These are phyloP conservation scores for Blastosporella zonata DNA, from an alignment of 1,284 basidiomycete genomes.

Conservation along the genomic window DNA sequence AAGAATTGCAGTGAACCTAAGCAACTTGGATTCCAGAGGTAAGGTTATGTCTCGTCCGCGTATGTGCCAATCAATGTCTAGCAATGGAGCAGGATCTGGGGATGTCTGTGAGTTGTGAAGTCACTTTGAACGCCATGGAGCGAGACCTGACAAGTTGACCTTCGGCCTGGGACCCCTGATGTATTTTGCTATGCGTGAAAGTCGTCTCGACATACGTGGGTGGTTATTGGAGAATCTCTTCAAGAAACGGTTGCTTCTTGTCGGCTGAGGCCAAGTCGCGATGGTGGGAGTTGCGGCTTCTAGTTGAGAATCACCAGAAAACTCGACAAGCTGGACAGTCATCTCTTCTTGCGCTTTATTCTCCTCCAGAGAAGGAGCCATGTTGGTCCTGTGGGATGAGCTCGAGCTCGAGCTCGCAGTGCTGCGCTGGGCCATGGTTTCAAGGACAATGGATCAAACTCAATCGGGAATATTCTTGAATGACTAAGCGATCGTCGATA, in stretches of 20 bases:
- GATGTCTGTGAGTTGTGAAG: slow-evolving; percentile 10
- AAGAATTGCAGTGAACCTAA: slow-evolving; percentile 48
- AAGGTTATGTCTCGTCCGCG: slow-evolving; percentile 37
- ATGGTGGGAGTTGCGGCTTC: slow-evolving; percentile 10
- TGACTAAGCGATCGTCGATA: slow-evolving; percentile 9
- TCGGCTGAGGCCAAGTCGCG: slow-evolving; percentile 5
- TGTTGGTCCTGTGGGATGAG: slow-evolving; percentile 9
- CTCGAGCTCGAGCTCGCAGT: slow-evolving; percentile 13
- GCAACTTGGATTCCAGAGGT: slow-evolving; percentile 52
- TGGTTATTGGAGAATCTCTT: slow-evolving; percentile 16
- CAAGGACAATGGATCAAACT: not conserved
- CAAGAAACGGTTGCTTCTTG: slow-evolving; percentile 19
- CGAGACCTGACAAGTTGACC: slow-evolving; percentile 53
- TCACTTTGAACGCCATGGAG: not conserved
- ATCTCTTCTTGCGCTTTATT: slow-evolving; percentile 7
- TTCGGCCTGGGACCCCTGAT: slow-evolving; percentile 61
- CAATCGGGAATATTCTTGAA: not conserved
- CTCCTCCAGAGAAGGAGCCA: not conserved
- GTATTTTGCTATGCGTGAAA: slow-evolving; percentile 35
- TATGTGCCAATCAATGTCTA: slow-evolving; percentile 45
- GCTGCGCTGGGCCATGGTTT: slow-evolving; percentile 14
- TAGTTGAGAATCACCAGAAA: slow-evolving; percentile 17
- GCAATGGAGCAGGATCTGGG: slow-evolving; percentile 53
- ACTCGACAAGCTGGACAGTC: slow-evolving; percentile 22
- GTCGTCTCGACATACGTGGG: slow-evolving; percentile 22